Conservation (phyloP, 2,329 filamentous ascomycete species). For the Aspergillus felis region DNA sequence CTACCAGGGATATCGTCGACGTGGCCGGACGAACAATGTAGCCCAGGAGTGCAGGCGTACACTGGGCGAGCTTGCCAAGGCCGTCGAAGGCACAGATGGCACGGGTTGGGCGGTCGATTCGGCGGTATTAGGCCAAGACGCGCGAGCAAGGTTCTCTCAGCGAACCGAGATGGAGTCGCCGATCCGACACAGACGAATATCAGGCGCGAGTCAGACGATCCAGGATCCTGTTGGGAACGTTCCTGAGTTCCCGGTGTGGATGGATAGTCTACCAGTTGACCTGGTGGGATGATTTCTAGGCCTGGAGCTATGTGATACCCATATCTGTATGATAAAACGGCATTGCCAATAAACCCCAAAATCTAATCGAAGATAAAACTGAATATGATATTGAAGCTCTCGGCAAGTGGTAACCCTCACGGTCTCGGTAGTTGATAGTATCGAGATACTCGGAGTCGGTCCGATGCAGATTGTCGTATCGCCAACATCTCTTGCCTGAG, state of each 20-base stretch:
- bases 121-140: background rate
- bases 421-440: background rate
- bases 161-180: background rate
- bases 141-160: background rate
- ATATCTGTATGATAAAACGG: background rate
- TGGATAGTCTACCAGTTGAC: constrained; percentile 12
- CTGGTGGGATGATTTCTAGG: constrained; percentile 7
- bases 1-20: background rate
- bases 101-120: background rate
- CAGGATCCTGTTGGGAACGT: background rate
- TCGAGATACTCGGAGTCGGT: background rate
- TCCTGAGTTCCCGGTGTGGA: constrained; percentile 2
- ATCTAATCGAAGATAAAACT: background rate
- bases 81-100: background rate
- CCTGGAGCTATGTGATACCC: background rate
- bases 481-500: background rate
- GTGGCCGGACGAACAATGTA: background rate
- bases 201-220: background rate
- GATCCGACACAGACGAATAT: background rate
- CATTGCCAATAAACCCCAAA: background rate
- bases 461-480: background rate
- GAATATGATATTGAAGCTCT: background rate
- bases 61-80: background rate
- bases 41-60: constrained; percentile 1
- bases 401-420: background rate